Evolutionary conservation across 2,329 filamentous ascomycete species (phyloP).

Genomic region (Cercospora sp.): DNA sequence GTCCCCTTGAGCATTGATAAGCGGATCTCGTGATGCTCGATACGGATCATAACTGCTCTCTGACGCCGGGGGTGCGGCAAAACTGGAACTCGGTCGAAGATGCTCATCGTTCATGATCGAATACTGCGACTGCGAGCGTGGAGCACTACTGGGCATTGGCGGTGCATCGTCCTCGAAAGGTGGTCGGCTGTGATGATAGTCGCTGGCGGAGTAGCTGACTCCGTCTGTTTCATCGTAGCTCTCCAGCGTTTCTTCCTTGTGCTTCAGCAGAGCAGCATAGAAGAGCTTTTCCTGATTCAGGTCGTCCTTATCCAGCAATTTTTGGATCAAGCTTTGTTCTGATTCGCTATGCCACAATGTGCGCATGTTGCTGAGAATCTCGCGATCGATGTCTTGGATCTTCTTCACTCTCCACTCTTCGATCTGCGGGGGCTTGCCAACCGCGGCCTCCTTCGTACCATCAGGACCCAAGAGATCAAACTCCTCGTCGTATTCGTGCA

Average conservation of each 20-base stretch:
- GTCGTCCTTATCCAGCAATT: constrained; percentile 56
- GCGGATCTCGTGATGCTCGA: constrained; percentile 63
- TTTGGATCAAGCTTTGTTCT: constrained; percentile 68
- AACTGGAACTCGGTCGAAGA: constrained; percentile 50
- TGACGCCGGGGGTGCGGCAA: constrained; percentile 53
- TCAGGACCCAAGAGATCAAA: constrained; percentile 66
- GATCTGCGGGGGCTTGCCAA: constrained; percentile 58
- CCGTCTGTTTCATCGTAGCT: constrained; percentile 70
- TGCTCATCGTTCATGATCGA: constrained; percentile 59
- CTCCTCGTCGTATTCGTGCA: constrained; percentile 74
- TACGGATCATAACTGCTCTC: constrained; percentile 80
- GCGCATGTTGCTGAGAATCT: constrained; percentile 80
- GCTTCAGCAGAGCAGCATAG: constrained; percentile 80
- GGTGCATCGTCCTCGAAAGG: constrained; percentile 39
- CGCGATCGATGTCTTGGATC: constrained; percentile 71
- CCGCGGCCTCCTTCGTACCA: constrained; percentile 49
- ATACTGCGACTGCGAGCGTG: constrained; percentile 56
- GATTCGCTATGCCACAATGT: constrained; percentile 88
- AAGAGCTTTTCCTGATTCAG: constrained; percentile 89
- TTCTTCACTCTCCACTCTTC: constrained; percentile 64
- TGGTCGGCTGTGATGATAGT: constrained; percentile 74
- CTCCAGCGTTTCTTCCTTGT: constrained; percentile 80
- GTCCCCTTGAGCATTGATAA: constrained; percentile 53
- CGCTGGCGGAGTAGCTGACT: constrained; percentile 81
- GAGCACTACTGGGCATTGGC: constrained; percentile 42